Conservation (phyloP, 805 yeast genomes). For the Starmerella sp. region DNA sequence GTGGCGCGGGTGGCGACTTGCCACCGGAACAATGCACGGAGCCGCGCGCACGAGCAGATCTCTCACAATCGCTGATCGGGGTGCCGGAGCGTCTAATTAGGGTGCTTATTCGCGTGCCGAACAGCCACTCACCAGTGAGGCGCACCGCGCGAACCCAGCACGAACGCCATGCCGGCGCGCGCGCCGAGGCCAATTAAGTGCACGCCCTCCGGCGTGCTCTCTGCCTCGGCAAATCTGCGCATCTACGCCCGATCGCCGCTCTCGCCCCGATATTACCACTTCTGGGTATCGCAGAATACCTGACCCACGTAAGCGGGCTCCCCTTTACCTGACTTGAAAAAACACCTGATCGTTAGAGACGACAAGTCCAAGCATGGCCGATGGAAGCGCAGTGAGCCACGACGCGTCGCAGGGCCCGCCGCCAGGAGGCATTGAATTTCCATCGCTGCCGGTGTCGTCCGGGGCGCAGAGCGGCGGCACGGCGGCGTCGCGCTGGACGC, state of each 20-base stretch:
- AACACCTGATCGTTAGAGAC: background rate
- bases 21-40: too few relatives aligned
- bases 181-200: too few relatives aligned
- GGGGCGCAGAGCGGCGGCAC: background rate
- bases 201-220: too few relatives aligned
- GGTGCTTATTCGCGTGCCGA: too few relatives aligned
- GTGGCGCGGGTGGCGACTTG: too few relatives aligned
- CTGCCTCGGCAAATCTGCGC: background rate
- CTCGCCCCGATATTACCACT: background rate
- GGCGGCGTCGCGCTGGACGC: slow-evolving; percentile 8
- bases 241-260: too few relatives aligned
- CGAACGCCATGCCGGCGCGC: too few relatives aligned
- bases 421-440: slow-evolving; percentile 10
- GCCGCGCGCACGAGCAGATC: too few relatives aligned
- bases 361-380: slow-evolving; percentile 1
- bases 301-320: background rate
- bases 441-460: slow-evolving; percentile 10
- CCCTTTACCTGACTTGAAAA: slow-evolving; percentile 1
- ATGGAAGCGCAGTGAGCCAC: background rate
- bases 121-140: too few relatives aligned
- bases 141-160: too few relatives aligned
- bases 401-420: background rate
- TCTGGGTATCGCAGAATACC: background rate
- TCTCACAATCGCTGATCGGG: too few relatives aligned
- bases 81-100: too few relatives aligned